Evolutionary conservation across 441 rosid species (phyloP).

Genomic region (Eruca vesicaria): DNA sequence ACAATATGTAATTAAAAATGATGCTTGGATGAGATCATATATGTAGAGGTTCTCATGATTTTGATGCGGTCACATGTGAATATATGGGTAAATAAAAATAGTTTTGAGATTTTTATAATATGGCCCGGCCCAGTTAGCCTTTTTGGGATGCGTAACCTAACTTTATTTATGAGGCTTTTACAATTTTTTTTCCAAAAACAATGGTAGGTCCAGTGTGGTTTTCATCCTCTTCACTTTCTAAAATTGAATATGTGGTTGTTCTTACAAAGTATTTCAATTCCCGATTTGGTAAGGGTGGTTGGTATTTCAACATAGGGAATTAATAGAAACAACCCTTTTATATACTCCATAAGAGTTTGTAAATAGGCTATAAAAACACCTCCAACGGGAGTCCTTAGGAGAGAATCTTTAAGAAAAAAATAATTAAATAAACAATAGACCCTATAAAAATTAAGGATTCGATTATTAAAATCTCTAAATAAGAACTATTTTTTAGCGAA

Average conservation of each 20-base stretch:
- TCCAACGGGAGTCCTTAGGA: no score
- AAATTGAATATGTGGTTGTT: background rate
- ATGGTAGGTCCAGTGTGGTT: background rate
- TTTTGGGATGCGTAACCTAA: background rate
- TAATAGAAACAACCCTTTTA: background rate
- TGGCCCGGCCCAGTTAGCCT: background rate
- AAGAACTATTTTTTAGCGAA: no score
- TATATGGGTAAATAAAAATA: background rate
- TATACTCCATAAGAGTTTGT: no score
- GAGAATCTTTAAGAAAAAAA: no score
- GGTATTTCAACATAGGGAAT: background rate
- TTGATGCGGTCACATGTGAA: background rate
- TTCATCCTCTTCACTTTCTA: background rate
- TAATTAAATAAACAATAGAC: no score
- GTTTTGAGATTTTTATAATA: background rate
- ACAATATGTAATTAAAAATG: slow-evolving; percentile 2
- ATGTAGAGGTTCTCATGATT: slow-evolving; percentile 7
- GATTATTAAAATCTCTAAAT: no score
- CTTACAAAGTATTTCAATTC: background rate
- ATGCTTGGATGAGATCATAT: slow-evolving; percentile 3
- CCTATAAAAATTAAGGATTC: no score
- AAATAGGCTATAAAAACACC: no score
- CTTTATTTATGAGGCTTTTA: background rate
- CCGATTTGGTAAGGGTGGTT: slow-evolving; percentile 12
- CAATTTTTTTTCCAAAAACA: background rate